phyloP scores from a whole-genome alignment of 2,329 filamentous ascomycete genomes.

The Acrodontium crateriforme region DNA sequence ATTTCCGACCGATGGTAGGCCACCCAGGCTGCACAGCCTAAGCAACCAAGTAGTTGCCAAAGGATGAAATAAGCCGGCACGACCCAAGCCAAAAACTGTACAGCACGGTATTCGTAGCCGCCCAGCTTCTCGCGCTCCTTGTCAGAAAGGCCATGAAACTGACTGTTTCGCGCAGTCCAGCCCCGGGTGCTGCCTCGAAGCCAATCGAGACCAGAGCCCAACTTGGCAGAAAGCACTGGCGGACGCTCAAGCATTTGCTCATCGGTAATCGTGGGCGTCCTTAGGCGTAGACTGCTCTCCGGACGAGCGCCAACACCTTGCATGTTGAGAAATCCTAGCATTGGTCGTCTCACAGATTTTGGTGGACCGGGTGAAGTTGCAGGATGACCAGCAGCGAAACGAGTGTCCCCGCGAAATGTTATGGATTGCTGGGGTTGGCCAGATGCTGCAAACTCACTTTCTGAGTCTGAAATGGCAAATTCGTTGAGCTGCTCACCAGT shows the following conservation, averaged over 20 bases:
- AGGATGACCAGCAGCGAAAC: slow-evolving; percentile 7
- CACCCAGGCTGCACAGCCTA: slow-evolving; percentile 51
- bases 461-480: slow-evolving; percentile 1
- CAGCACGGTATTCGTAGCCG: slow-evolving; percentile 50
- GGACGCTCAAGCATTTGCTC: too few species aligned
- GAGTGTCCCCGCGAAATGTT: slow-evolving; percentile 18
- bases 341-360: slow-evolving; percentile 5
- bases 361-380: neutral
- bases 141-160: slow-evolving; percentile 40
- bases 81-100: slow-evolving; percentile 43
- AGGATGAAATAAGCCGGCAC: slow-evolving; percentile 47
- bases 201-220: too few species aligned
- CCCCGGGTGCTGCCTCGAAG: slow-evolving; percentile 3
- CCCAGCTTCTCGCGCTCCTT: slow-evolving; percentile 45
- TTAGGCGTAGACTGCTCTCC: slow-evolving; percentile 13
- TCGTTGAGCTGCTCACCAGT: slow-evolving; percentile 2
- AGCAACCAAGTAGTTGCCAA: slow-evolving; percentile 45
- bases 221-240: too few species aligned
- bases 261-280: slow-evolving; percentile 1
- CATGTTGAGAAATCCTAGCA: slow-evolving; percentile 17
- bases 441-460: slow-evolving; percentile 1
- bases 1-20: slow-evolving; percentile 36
- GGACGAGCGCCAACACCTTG: slow-evolving; percentile 24
- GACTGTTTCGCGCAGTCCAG: slow-evolving; percentile 33
- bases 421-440: neutral